Evolutionary conservation across 2,329 filamentous ascomycete genomes (phyloP), one percentile per base, ranked within the genome.

Genomic region (Lachnellula subtilissima): DNA sequence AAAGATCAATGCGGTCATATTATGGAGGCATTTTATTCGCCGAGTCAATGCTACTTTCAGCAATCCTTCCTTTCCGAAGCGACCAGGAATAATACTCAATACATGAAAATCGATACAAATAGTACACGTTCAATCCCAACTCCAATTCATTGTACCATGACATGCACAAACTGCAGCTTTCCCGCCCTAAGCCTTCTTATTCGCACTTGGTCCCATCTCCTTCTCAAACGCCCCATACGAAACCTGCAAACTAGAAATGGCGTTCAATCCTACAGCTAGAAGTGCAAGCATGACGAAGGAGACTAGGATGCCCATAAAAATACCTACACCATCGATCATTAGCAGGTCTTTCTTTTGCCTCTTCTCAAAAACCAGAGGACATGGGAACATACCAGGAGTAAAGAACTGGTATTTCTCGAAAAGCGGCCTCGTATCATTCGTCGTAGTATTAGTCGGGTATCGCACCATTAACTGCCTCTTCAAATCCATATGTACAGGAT

Each of bases 361-460:
- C 8, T 35, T 43, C 39, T 15, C 12, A 45, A 25, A 39, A 40
- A 17, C 37, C 50, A 51, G n/a, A 28, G 28, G 17, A 25, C 28
- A 17, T 3, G 15, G 37, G 8, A 14, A 23, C 42, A 53, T 37
- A 93, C 90, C 90, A 67, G 91, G 90, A 11, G 87, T 93, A 64
- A 99, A 88, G 76, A 92, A 97, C 71, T 96, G 88, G 72, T 99
- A 99, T 72, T 89, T 91, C 74, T 95, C 88, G 67, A 99, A 97
- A 45, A 96, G 73, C 4, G 83, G 78, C 32, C 78, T 71, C 37
- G 72, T 77, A 55, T 78, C 70, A 22, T 76, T 70, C 32, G 74
- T 78, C 42, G 75, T 67, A 6, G 70, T 75, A 52, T 61, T 67
- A 57, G 81, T 77, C 15, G 69, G 67, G 17, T 73, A 72, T n/a